These are phyloP conservation scores for Takashimella koratensis DNA, from an alignment of 1,284 basidiomycete species.

Conservation along the genomic window DNA sequence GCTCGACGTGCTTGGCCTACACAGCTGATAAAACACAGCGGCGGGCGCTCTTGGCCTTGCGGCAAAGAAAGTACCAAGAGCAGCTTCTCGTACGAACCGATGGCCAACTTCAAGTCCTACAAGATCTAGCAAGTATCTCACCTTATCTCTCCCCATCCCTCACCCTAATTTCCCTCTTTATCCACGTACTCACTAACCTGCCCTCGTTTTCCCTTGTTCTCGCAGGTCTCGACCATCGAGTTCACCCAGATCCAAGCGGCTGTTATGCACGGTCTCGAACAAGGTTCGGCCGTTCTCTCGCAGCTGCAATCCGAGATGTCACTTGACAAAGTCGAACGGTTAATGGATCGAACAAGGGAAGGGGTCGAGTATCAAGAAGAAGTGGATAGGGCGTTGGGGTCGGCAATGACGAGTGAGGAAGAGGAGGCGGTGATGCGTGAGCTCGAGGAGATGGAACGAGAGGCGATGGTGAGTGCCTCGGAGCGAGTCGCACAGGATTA, in stretches of 20 bases:
- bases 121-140: conserved; percentile 68
- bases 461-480: conserved; percentile 48
- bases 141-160: background rate
- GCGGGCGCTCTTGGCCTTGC: conserved; percentile 76
- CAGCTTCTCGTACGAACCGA: conserved; percentile 83
- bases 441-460: conserved; percentile 63
- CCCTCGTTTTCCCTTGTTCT: background rate
- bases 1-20: too few relatives aligned
- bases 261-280: conserved; percentile 84
- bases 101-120: conserved; percentile 78
- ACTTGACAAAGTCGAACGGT: conserved; percentile 83
- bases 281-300: conserved; percentile 88
- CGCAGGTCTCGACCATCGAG: conserved; percentile 88
- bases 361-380: conserved; percentile 92
- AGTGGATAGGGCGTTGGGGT: conserved; percentile 81
- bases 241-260: conserved; percentile 92
- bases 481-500: background rate
- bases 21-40: too few relatives aligned
- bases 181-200: background rate
- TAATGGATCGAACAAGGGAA: conserved; percentile 88
- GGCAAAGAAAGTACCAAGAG: conserved; percentile 91
- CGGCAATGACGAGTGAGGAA: conserved; percentile 78
- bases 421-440: conserved; percentile 90
- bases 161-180: background rate
- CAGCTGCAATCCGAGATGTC: conserved; percentile 93